phyloP scores from a whole-genome alignment of 352 stramenopile species.

The Peronospora farinosa region DNA sequence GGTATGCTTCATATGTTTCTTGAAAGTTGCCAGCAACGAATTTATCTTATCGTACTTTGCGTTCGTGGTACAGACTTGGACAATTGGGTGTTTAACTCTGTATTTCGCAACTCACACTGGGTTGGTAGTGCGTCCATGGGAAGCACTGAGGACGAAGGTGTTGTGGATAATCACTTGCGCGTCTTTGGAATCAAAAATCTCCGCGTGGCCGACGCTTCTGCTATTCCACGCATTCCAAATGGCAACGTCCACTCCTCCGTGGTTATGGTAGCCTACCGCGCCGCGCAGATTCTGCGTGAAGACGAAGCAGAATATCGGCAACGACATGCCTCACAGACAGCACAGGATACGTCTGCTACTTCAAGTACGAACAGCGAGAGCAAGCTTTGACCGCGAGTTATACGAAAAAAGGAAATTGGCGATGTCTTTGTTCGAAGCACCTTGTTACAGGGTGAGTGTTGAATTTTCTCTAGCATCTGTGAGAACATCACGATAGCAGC shows the following conservation, averaged over 20 bases:
- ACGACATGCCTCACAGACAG: not conserved
- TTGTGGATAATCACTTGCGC: constrained; percentile 53
- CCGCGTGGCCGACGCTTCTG: constrained; percentile 56
- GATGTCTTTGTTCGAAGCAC: not conserved
- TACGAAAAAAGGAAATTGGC: not conserved
- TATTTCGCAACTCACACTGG: constrained; percentile 85
- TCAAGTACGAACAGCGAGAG: not conserved
- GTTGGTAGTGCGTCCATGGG: constrained; percentile 77
- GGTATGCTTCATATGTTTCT: constrained; percentile 19
- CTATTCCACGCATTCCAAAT: constrained; percentile 66
- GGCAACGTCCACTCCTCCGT: constrained; percentile 72
- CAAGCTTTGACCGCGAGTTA: not conserved
- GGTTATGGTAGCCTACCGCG: constrained; percentile 57
- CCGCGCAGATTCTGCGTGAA: constrained; percentile 38
- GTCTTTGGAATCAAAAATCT: constrained; percentile 59
- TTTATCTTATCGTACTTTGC: constrained; percentile 1
- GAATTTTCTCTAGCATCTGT: not conserved
- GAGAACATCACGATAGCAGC: not conserved
- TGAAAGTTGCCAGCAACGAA: not conserved
- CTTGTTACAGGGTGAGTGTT: not conserved
- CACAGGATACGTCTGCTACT: not conserved
- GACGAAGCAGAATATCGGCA: constrained; percentile 22
- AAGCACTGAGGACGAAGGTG: constrained; percentile 27
- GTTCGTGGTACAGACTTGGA: constrained; percentile 35
- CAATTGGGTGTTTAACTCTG: constrained; percentile 52